These are phyloP conservation scores for Mycena epipterygia DNA, from an alignment of 768 basidiomycete species.

Conservation along the genomic window DNA sequence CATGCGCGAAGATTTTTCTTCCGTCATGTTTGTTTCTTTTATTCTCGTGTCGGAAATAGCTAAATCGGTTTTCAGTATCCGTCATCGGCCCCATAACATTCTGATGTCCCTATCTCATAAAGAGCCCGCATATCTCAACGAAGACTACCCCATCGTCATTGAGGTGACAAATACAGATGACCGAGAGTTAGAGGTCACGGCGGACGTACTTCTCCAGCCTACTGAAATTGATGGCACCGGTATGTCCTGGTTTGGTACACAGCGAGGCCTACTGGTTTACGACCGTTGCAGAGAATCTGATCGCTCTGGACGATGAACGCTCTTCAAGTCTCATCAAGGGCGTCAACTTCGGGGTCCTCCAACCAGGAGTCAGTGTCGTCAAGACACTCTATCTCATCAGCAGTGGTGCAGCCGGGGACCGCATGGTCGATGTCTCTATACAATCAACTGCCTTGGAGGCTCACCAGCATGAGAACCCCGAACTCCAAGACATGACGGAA, in stretches of 20 bases:
- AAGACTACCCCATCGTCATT: constrained; percentile 81
- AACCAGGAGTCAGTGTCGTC: constrained; percentile 66
- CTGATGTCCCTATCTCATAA: constrained; percentile 68
- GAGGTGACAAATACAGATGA: constrained; percentile 81
- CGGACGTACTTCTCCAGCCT: constrained; percentile 87
- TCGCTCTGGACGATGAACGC: constrained; percentile 71
- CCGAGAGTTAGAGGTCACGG: constrained; percentile 72
- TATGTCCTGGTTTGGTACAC: constrained; percentile 50
- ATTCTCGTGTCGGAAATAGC: constrained; percentile 1
- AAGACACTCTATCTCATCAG: constrained; percentile 77
- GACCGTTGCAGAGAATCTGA: constrained; percentile 64
- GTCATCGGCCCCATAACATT: constrained; percentile 72
- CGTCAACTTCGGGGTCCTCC: constrained; percentile 72
- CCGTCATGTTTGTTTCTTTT: constrained; percentile 59
- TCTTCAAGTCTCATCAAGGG: constrained; percentile 84
- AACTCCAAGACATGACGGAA: constrained; percentile 63
- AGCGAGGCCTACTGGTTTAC: not conserved
- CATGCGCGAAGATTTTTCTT: constrained; percentile 59
- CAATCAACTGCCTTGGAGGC: constrained; percentile 52
- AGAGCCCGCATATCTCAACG: constrained; percentile 83
- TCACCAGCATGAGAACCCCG: constrained; percentile 40
- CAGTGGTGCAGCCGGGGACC: constrained; percentile 74
- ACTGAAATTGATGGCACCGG: constrained; percentile 81
- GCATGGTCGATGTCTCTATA: constrained; percentile 86
- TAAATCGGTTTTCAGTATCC: constrained; percentile 59